A percentile compares a stretch with the other conserved stretches of the same genome.
Evolutionary conservation across 441 rosid species (phyloP).

Genomic region (Mallotus repandus): DNA sequence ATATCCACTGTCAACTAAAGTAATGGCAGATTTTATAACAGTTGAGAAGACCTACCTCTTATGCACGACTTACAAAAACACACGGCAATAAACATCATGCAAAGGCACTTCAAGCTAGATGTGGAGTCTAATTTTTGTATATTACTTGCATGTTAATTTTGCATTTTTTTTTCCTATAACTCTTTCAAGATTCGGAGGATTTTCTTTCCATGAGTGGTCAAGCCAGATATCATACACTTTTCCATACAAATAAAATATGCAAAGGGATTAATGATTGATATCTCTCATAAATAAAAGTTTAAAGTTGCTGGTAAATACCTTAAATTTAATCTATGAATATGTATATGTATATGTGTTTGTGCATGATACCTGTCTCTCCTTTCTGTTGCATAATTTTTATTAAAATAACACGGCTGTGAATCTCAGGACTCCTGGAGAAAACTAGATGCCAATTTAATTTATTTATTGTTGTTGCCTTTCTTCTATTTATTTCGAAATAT

Average conservation of each 20-base stretch:
- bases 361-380: conserved; percentile 24
- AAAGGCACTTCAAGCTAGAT: conserved; percentile 14
- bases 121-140: conserved; percentile 27
- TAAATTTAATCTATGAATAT: not conserved
- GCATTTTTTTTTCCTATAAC: conserved; percentile 1
- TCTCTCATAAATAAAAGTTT: conserved; percentile 25
- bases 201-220: conserved; percentile 41
- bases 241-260: conserved; percentile 19
- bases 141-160: conserved; percentile 34
- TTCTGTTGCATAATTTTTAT: not conserved
- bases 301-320: conserved; percentile 31
- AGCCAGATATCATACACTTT: conserved; percentile 24
- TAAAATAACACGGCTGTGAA: conserved; percentile 9
- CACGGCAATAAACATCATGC: conserved; percentile 9
- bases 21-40: no score
- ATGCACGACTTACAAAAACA: not conserved
- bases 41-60: not conserved
- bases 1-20: no score
- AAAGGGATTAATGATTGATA: conserved; percentile 25
- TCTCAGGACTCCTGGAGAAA: conserved; percentile 4
- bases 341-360: not conserved
- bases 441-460: conserved; percentile 13
- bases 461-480: not conserved
- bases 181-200: conserved; percentile 54
- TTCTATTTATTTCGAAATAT: conserved; percentile 6